Base-by-base conservation (phyloP, 768 basidiomycete species). In the Lactarius indigo region DNA sequence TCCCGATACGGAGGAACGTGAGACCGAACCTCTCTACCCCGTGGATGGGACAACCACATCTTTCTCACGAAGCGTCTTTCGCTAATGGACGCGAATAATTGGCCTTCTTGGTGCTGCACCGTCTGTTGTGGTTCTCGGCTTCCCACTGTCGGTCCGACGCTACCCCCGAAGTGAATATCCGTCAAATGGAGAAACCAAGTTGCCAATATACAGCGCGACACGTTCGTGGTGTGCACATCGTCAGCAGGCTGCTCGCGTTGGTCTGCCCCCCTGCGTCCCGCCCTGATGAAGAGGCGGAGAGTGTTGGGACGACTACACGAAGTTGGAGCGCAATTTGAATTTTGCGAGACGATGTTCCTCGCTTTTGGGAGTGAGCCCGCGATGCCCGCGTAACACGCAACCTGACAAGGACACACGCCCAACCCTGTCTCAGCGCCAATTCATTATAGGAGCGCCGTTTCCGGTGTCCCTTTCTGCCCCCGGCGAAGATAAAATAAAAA, bases 341-440 rank as follows among this genome's bases (percentile, higher is more conserved):
- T 47, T 2, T 31, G 42, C 12, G 42, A 60, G 42, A 44, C 18
- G 26, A 23, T 20, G 5, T 59, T 59, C 44, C 30, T 30, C 42
- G 2, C 26, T 20, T n/a, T 50, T 20, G 37, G 18, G 42, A 31
- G 28, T 33, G 4, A 42, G 30, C 59, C 44, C 42, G 58, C 39
- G 64, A 44, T 39, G 59, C 59, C 60, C 65, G 65, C 59, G 65
- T 57, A 57, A 35, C 60, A 60, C 60, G 60, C 65, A 58, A 15
- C 28, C 35, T 39, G 60, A 50, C 31, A 56, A 52, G 23, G 59
- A 1, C 28, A 6, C 30, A 17, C n/a, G n/a, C 28, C 54, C 7
- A 28, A 31, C 54, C 13, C 55, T 18, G 6, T 28, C 28, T 31
- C n/a, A 28, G 58, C 58, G 64, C 33, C 58, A 60, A 65, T 31